Percentiles rank a stretch among this genome's conserved stretches.
Evolutionary conservation across 345 rosid genomes (phyloP).

Genomic region (Diplotaxis tenuifolia): DNA sequence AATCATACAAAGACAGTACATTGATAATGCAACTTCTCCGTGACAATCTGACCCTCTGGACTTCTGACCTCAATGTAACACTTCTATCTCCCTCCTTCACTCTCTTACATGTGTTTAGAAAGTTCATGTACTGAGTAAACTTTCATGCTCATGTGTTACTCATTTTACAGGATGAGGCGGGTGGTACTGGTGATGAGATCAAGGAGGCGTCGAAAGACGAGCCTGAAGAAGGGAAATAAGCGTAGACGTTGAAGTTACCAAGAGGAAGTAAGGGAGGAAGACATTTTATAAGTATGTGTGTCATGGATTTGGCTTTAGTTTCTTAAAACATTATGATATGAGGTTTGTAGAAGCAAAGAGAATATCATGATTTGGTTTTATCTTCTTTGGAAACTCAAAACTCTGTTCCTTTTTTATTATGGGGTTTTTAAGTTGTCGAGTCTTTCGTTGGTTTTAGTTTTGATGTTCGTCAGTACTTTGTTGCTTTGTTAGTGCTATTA

Average conservation of each 20-base stretch:
- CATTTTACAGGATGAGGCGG: conserved; percentile 60
- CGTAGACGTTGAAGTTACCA: conserved; percentile 1
- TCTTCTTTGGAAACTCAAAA: conserved; percentile 2
- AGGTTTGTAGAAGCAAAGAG: conserved; percentile 25
- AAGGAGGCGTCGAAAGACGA: conserved; percentile 79
- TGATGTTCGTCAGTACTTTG: too few species aligned
- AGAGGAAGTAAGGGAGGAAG: not conserved
- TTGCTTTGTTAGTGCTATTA: not conserved
- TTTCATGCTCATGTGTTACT: not conserved
- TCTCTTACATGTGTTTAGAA: not conserved
- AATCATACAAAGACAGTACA: conserved; percentile 98
- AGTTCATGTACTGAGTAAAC: not conserved
- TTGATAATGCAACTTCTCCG: conserved; percentile 98
- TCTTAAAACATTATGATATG: conserved; percentile 13
- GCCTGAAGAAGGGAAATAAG: conserved; percentile 46
- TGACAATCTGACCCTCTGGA: conserved; percentile 97
- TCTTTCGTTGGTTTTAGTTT: not conserved
- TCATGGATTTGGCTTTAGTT: conserved; percentile 20
- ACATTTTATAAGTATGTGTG: conserved; percentile 17
- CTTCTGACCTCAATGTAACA: conserved; percentile 83
- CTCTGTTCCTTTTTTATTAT: not conserved
- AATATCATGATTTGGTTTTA: conserved; percentile 22
- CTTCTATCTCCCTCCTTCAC: conserved; percentile 11
- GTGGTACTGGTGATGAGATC: conserved; percentile 83
- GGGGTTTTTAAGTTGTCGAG: not conserved